phyloP scores from a whole-genome alignment of 371 early-diverging fungal species.

The Mucor racemosus region DNA sequence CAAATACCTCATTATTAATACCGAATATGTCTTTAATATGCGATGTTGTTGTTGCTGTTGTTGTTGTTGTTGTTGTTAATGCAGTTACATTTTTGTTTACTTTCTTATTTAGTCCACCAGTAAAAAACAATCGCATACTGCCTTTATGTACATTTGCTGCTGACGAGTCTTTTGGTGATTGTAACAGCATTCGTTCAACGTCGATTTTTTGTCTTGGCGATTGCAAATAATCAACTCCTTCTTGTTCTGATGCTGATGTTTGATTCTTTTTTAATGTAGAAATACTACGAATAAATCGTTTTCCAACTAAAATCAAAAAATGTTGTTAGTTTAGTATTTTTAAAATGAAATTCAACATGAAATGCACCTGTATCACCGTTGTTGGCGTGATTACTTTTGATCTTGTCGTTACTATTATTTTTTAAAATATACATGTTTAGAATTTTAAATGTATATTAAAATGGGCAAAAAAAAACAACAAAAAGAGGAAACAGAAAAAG shows the following conservation, averaged over 20 bases:
- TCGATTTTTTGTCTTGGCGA: constrained; percentile 8
- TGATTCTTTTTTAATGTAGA: constrained; percentile 20
- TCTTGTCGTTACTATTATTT: background rate
- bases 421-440: constrained; percentile 16
- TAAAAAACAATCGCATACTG: constrained; percentile 3
- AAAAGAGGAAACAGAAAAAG: background rate
- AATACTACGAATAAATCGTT: constrained; percentile 26
- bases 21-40: constrained; percentile 17
- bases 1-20: constrained; percentile 9
- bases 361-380: constrained; percentile 9
- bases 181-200: background rate
- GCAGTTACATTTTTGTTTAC: background rate
- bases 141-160: constrained; percentile 10
- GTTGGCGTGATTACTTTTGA: background rate
- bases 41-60: background rate
- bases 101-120: background rate
- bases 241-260: background rate
- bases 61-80: background rate
- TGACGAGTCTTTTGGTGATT: background rate
- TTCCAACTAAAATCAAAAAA: constrained; percentile 12
- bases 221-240: background rate
- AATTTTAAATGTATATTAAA: too few species aligned
- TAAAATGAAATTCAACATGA: background rate
- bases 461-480: background rate
- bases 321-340: background rate